Evolutionary conservation across 495 filamentous ascomycete species (phyloP).

Genomic region (Hypoxylon crocopeplum): DNA sequence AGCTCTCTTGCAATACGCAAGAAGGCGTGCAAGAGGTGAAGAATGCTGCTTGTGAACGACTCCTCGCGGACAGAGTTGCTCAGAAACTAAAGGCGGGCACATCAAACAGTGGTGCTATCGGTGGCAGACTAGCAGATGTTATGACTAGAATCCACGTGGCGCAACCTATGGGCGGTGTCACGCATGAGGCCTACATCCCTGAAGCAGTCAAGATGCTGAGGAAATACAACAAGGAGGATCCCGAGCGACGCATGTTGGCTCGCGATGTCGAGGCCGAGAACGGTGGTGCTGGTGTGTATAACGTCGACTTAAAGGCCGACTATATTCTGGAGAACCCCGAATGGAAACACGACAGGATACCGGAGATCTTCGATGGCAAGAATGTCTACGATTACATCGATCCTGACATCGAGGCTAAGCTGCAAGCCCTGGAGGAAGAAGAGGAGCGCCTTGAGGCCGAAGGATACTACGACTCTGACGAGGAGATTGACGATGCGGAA

Average conservation of each 20-base stretch:
- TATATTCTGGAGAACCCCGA: slow-evolving; percentile 84
- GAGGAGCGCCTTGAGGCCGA: slow-evolving; percentile 84
- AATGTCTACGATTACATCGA: slow-evolving; percentile 98
- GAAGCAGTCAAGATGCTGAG: slow-evolving; percentile 78
- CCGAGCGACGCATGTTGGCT: slow-evolving; percentile 76
- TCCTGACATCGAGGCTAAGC: slow-evolving; percentile 91
- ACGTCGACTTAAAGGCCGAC: slow-evolving; percentile 84
- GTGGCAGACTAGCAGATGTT: slow-evolving; percentile 83
- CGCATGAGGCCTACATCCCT: slow-evolving; percentile 85
- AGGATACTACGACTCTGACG: slow-evolving; percentile 54
- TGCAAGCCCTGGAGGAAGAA: slow-evolving; percentile 90
- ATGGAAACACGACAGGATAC: slow-evolving; percentile 96
- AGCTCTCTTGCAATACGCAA: slow-evolving; percentile 90
- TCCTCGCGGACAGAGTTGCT: slow-evolving; percentile 89
- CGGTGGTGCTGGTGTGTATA: slow-evolving; percentile 94
- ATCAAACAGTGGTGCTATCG: slow-evolving; percentile 71
- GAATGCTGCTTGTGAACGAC: slow-evolving; percentile 90
- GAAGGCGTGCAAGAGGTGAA: slow-evolving; percentile 95
- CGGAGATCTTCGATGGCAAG: slow-evolving; percentile 90
- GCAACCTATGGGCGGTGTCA: slow-evolving; percentile 79
- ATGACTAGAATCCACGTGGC: slow-evolving; percentile 95
- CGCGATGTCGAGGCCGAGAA: slow-evolving; percentile 91
- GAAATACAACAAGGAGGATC: slow-evolving; percentile 91
- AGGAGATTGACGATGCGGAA: slow-evolving; percentile 77
- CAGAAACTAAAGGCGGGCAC: slow-evolving; percentile 94